Evolutionary conservation across 2,329 filamentous ascomycete genomes (phyloP), one percentile per base, ranked within the genome.

Genomic region (Metarhizium album): DNA sequence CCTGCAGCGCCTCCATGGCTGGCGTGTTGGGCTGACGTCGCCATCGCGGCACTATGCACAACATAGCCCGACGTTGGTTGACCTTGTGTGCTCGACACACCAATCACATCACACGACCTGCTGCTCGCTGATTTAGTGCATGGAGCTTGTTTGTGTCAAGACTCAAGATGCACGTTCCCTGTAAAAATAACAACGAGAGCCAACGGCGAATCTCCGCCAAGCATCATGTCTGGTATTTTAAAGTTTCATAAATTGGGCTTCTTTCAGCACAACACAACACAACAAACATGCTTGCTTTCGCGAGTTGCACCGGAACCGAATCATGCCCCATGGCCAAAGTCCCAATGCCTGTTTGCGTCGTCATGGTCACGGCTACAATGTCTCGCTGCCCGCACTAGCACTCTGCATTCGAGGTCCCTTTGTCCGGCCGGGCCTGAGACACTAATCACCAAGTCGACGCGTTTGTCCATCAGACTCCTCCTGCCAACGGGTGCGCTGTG

Each of bases 111-210:
- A 43, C 11, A 5, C 31, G 9, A 9, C 38, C 14, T 13, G n/a
- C 16, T 42, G 38, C 27, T 43, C 18, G 20, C 22, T 18, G 23
- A 6, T 9, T 29, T 38, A n/a, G 47, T 37, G 47, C 27, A 37
- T 22, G 20, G 46, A 23, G 9, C n/a, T 33, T 33, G 14, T 9
- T 16, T 3, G n/a, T n/a, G n/a, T n/a, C n/a, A n/a, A n/a, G n/a
- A n/a, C n/a, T n/a, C n/a, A n/a, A n/a, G n/a, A n/a, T n/a, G n/a
- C n/a, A n/a, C n/a, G n/a, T n/a, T n/a, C n/a, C n/a, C n/a, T n/a
- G n/a, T 48, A 48, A 48, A 48, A 40, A 48, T 48, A 42, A 48
- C 47, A 47, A 48, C 37, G 13, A 31, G 14, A 48, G 47, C 22
- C 31, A 22, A n/a, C 37, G 23, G 13, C 20, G 18, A 43, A 24